phyloP scores from a whole-genome alignment of 495 filamentous ascomycete species.

The Trichoderma gamsii region DNA sequence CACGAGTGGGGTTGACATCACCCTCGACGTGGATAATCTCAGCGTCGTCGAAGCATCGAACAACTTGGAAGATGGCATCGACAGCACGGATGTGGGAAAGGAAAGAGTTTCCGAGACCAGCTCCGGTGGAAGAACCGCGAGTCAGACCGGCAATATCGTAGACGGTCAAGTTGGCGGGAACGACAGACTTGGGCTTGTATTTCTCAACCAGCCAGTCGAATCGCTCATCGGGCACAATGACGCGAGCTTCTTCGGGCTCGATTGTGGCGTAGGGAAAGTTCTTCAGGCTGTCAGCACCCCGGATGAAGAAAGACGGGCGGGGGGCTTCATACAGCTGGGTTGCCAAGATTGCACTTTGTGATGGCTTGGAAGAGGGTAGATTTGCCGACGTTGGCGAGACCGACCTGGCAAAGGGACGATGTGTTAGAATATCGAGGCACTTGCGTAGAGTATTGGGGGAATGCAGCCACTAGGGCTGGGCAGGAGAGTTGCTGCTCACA shows the following conservation, averaged over 20 bases:
- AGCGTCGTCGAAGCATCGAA: slow-evolving; percentile 97
- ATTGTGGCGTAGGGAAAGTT: slow-evolving; percentile 99
- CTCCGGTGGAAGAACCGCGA: slow-evolving; percentile 91
- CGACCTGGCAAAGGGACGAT: slow-evolving; percentile 57
- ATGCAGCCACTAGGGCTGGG: slow-evolving; percentile 43
- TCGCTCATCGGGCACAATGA: slow-evolving; percentile 93
- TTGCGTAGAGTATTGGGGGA: slow-evolving; percentile 27
- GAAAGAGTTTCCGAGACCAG: slow-evolving; percentile 96
- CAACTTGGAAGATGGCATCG: slow-evolving; percentile 99
- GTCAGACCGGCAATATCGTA: slow-evolving; percentile 99
- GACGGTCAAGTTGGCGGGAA: slow-evolving; percentile 95
- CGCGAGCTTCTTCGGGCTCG: slow-evolving; percentile 95
- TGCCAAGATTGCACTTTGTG: slow-evolving; percentile 94
- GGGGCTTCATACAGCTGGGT: slow-evolving; percentile 68
- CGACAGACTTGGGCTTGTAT: slow-evolving; percentile 93
- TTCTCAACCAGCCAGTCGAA: slow-evolving; percentile 94
- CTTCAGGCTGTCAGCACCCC: slow-evolving; percentile 32
- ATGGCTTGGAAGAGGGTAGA: slow-evolving; percentile 99
- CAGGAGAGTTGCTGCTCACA: slow-evolving; percentile 31
- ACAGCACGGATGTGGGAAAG: slow-evolving; percentile 98
- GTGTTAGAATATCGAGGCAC: slow-evolving; percentile 20
- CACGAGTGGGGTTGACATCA: slow-evolving; percentile 89
- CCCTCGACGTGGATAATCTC: slow-evolving; percentile 99
- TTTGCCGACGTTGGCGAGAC: slow-evolving; percentile 98
- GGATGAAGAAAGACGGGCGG: slow-evolving; percentile 19